Conservation (phyloP, 192 early-diverging fungal genomes). For the Funneliformis mosseae region DNA sequence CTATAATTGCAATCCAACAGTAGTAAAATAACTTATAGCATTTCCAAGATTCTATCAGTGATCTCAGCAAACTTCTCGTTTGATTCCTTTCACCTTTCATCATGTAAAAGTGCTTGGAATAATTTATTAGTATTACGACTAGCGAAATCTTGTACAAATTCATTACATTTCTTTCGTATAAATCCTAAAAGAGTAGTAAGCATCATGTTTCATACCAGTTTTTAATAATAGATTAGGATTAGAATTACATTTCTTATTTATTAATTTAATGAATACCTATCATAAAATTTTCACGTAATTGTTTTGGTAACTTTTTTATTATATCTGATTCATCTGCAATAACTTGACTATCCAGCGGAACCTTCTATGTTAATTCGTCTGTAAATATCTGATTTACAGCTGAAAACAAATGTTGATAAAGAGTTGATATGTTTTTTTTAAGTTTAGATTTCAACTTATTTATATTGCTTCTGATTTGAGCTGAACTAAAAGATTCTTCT, state of each 20-base stretch:
- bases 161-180: neutral
- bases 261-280: neutral
- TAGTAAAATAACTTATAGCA: neutral
- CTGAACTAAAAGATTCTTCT: constrained; percentile 11
- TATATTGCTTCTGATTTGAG: constrained; percentile 13
- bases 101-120: neutral
- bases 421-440: neutral
- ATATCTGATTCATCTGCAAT: constrained; percentile 15
- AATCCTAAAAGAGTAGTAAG: neutral
- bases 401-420: constrained; percentile 9
- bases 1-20: neutral
- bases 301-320: neutral
- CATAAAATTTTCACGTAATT: constrained; percentile 12
- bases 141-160: neutral
- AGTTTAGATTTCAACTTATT: constrained; percentile 15
- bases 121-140: neutral
- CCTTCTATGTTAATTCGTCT: constrained; percentile 5
- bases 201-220: neutral
- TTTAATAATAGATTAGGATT: constrained; percentile 8
- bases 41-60: neutral
- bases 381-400: neutral
- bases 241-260: constrained; percentile 5
- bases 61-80: neutral
- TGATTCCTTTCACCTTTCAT: neutral
- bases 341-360: constrained; percentile 7